Evolutionary conservation across 306 rosid genomes (phyloP).

Genomic region (Urtica urens): DNA sequence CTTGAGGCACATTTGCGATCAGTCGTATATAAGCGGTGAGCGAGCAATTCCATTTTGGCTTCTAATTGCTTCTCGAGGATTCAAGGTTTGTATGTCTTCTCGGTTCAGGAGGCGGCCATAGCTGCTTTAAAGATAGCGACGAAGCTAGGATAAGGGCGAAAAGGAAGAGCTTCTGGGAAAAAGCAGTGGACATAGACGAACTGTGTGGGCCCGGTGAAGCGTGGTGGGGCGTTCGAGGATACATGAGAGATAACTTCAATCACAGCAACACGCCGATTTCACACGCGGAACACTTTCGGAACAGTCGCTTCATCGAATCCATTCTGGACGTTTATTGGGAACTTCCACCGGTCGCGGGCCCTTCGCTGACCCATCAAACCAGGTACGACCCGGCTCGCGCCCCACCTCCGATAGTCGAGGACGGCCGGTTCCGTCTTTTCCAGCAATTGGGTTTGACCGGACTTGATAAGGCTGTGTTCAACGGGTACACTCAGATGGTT

Average conservation of each 20-base stretch:
- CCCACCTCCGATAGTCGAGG: conserved; percentile 73
- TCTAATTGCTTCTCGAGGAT: neutral
- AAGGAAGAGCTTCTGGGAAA: conserved; percentile 82
- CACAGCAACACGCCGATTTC: conserved; percentile 63
- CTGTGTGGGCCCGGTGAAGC: conserved; percentile 86
- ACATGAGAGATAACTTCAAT: conserved; percentile 79
- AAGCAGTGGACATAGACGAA: conserved; percentile 73
- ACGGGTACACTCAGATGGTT: conserved; percentile 97
- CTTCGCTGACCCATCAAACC: conserved; percentile 94
- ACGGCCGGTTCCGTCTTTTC: conserved; percentile 80
- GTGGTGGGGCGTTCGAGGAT: conserved; percentile 99
- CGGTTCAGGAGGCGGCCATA: conserved; percentile 88
- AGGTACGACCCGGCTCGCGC: conserved; percentile 95
- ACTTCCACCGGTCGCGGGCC: conserved; percentile 95
- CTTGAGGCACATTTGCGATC: conserved; percentile 93
- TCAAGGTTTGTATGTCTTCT: conserved; percentile 4
- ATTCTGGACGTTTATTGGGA: conserved; percentile 97
- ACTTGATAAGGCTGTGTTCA: conserved; percentile 73
- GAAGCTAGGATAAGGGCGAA: conserved; percentile 84
- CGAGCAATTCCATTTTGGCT: conserved; percentile 5
- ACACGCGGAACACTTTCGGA: conserved; percentile 63
- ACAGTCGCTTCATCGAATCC: conserved; percentile 73
- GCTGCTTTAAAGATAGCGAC: conserved; percentile 90
- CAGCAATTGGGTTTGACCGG: conserved; percentile 61
- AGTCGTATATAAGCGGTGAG: conserved; percentile 75